These are phyloP conservation scores for Patellaria atrata DNA, from an alignment of 495 filamentous ascomycete species.

Conservation along the genomic window DNA sequence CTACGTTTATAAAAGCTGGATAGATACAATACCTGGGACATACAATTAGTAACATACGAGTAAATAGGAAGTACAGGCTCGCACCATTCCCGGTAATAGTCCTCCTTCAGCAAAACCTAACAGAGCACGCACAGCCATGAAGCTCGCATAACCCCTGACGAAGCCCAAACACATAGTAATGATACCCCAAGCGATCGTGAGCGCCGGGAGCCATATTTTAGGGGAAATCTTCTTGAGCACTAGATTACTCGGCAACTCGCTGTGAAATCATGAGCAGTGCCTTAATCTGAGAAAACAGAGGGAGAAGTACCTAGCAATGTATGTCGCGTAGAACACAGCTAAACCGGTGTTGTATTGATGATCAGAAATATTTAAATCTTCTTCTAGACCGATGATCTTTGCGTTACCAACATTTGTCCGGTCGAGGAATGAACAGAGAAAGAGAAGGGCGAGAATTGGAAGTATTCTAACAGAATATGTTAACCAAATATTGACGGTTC, in stretches of 20 bases:
- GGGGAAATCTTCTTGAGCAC: conserved; percentile 24
- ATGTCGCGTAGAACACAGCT: conserved; percentile 41
- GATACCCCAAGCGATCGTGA: conserved; percentile 13
- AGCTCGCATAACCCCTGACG: conserved; percentile 10
- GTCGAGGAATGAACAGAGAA: conserved; percentile 31
- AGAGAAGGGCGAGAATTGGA: conserved; percentile 35
- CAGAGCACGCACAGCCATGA: conserved; percentile 13
- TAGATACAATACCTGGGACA: conserved; percentile 24
- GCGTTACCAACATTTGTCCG: conserved; percentile 18
- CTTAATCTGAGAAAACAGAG: not conserved
- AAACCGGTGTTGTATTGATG: conserved; percentile 16
- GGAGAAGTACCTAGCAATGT: conserved; percentile 28
- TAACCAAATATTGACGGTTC: not conserved
- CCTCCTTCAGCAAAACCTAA: conserved; percentile 33
- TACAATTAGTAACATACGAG: conserved; percentile 1
- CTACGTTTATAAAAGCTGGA: conserved; percentile 14
- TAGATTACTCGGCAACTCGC: conserved; percentile 17
- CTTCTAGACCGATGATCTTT: conserved; percentile 15
- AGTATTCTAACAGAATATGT: conserved; percentile 4
- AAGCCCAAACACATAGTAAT: conserved; percentile 19
- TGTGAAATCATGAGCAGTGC: not conserved
- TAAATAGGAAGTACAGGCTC: too few relatives aligned
- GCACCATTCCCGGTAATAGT: conserved; percentile 35
- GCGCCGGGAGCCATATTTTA: conserved; percentile 7
- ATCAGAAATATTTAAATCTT: conserved; percentile 9